Evolutionary conservation across 352 stramenopile species (phyloP).

Genomic region (Phytophthora boehmeriae): DNA sequence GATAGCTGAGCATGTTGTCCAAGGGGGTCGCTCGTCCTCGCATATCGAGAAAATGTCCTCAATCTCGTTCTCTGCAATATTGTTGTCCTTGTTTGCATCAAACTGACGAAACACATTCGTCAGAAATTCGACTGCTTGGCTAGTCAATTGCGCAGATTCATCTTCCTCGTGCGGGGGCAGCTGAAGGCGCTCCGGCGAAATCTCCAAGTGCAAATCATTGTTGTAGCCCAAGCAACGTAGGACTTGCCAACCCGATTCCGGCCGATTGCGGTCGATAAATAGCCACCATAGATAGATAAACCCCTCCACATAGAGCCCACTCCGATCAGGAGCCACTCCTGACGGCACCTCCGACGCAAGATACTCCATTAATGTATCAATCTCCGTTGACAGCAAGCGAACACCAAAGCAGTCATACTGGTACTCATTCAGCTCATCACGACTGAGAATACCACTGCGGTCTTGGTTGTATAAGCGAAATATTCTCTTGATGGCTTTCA

Average conservation of each 20-base stretch:
- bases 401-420: constrained; percentile 90
- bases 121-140: constrained; percentile 72
- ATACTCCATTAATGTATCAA: constrained; percentile 89
- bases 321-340: constrained; percentile 68
- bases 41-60: constrained; percentile 87
- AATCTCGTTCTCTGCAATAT: constrained; percentile 69
- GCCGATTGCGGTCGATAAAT: constrained; percentile 89
- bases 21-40: constrained; percentile 68
- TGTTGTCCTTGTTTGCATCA: constrained; percentile 83
- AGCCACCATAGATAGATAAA: constrained; percentile 88
- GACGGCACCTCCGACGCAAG: constrained; percentile 67
- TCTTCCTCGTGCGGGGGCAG: constrained; percentile 66
- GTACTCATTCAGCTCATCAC: constrained; percentile 89
- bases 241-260: constrained; percentile 90
- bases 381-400: constrained; percentile 76
- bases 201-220: constrained; percentile 80
- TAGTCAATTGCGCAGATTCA: constrained; percentile 78
- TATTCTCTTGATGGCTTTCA: constrained; percentile 86
- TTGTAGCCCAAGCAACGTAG: constrained; percentile 83
- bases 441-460: constrained; percentile 78
- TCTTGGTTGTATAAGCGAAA: constrained; percentile 89
- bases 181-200: constrained; percentile 66
- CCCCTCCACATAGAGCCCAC: constrained; percentile 72
- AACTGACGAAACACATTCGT: constrained; percentile 83
- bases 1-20: constrained; percentile 67